Evolutionary conservation across 305 asterid genomes (phyloP), one percentile per base, ranked within the genome.

Genomic region (Salvia sclarea): DNA sequence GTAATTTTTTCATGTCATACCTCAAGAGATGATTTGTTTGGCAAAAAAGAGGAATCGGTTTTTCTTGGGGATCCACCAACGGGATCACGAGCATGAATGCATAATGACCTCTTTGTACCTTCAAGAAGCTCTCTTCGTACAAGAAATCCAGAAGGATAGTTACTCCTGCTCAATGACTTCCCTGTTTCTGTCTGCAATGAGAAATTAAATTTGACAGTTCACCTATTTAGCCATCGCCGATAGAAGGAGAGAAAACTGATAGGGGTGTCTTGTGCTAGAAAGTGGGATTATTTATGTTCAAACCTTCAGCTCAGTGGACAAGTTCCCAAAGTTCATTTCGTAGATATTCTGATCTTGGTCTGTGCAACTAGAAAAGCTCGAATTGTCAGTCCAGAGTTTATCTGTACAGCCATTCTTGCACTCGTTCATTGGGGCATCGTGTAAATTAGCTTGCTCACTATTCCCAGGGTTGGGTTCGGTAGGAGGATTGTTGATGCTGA

Each of bases 81-180:
- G 54, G 64, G 48, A 69, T 78, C 71, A 59, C 48, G 75, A 62
- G 71, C 68, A 28, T 14, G 72, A 49, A 52, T 53, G 73, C 61
- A 61, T 40, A 47, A 50, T 30, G 76, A 71, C 43, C 49, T 78
- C 79, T 56, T 83, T 69, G 74, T 63, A 57, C 70, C 81, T 66
- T 77, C 76, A 59, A 79, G 76, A 64, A 41, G 57, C 57, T 72
- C 78, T 69, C 67, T 66, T 63, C 75, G 68, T 43, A 78, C 75
- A 30, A 71, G 68, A 59, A 74, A 77, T 54, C 59, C 79, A 37
- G 82, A 76, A 20, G 66, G 22, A 59, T 72, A 66, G 73, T 81
- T 71, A 64, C 62, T 65, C 78, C 64, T 74, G 58, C 78, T 69
- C n/a, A 78, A 69, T 43, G 83, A 70, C 68, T 72, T 57, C 13